Evolutionary conservation across 768 basidiomycete genomes (phyloP), one percentile per base, ranked within the genome.

Genomic region (Lactifluus subvellereus): DNA sequence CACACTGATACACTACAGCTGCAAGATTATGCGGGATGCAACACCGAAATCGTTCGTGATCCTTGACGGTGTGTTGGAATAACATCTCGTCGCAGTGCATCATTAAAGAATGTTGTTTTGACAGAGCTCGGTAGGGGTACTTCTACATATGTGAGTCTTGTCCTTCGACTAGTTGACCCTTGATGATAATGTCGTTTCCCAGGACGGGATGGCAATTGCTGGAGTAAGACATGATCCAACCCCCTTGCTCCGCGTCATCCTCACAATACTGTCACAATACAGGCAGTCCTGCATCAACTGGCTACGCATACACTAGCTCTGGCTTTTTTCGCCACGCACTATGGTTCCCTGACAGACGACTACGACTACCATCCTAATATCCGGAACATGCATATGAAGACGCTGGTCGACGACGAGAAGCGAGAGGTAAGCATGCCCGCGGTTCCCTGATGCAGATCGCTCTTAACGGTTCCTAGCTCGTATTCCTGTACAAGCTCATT

Each of bases 151-250:
- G 90, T 92, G 71, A 74, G 81, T 75, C 13, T 20, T 55, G 20
- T 57, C 53, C 47, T 33, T 43, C 18, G 14, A 16, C 50, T 14
- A 18, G 38, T 38, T 35, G 54, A 50, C 54, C 22, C 58, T 30
- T 59, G 64, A 52, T 42, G 52, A 53, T 67, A 51, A 65, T 35
- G 6, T 65, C 58, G 58, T 11, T 56, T 52, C 16, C 6, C 74
- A 93, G 85, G 97, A 99, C 73, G 97, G 96, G n/a, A 94, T 98
- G 92, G 94, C 94, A 7, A 98, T 98, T 67, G 96, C 97, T 50
- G 91, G 89, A 59, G 89, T 89, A 74, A 43, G 82, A 74, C 30
- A 33, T 32, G 42, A 40, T 54, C 22, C 47, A 22, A 27, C 35
- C 16, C 13, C 22, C 38, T 6, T 27, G 40, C 1, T 54, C 5